Evolutionary conservation across 192 early-diverging fungal species (phyloP), one percentile per base, ranked within the genome.

Genomic region (Irineochytrium annulatum): DNA sequence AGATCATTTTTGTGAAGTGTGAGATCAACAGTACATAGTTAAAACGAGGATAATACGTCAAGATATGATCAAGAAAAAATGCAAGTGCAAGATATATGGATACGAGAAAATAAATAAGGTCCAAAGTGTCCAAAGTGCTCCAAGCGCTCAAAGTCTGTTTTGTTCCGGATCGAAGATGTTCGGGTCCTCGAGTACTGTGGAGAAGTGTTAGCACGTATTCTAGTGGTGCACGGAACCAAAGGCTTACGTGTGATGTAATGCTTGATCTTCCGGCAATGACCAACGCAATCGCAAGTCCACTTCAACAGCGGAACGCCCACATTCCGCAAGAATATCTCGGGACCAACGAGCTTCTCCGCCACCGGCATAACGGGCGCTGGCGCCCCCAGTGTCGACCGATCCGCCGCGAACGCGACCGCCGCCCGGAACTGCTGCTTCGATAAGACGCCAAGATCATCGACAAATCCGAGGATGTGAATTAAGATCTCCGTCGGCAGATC

Each of bases 241-340:
- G 34, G n/a, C 34, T 34, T 34, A 53, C 60, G 51, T 13, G 46
- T 63, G 33, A 67, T 67, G 37, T 67, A 54, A 43, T 67, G 65
- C 65, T 67, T 67, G 45, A 67, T 67, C 56, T 67, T 67, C 31
- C 34, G 26, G 44, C 65, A 67, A 5, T 28, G 3, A 3, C 32
- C 31, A 8, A 34, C 41, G n/a, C 41, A 29, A 16, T 39, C 29
- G 57, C 65, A 67, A 0, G 31, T 11, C 24, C 16, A 41, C 41
- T 31, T 57, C 54, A 41, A 67, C 48, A 52, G 49, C 20, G 22
- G 26, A 13, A 35, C 52, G 24, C 34, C 58, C 65, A 52, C 52
- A 30, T 24, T 26, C 17, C 14, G 39, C 56, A n/a, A 67, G 29
- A 45, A 67, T 49, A 27, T 26, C 13, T 2, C 27, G 14, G 26